Base-by-base conservation (phyloP, 495 filamentous ascomycete genomes). In the Aspergillus wentii region DNA sequence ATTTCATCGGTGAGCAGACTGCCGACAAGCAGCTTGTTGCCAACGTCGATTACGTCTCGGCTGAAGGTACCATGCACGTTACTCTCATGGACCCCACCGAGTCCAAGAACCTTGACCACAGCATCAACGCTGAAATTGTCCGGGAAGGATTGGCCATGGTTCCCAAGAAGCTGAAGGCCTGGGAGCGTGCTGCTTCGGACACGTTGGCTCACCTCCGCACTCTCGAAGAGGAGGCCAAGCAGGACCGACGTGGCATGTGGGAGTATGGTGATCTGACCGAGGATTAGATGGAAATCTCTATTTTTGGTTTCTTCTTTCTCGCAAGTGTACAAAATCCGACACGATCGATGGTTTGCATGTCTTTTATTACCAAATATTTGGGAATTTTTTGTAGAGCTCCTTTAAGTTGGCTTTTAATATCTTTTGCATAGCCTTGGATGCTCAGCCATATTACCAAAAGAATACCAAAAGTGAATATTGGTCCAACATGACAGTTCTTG, bases 231-330 rank as follows among this genome's bases (percentile, higher is more conserved):
- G 71, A 80, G 62, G 92, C 94, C 3, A 92, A 87, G 72, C 59
- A 71, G 7, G 78, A 78, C 43, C 76, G 85, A 40, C 71, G 78
- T 37, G 94, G 94, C 30, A 91, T 95, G 72, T 97, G 89, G 89
- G 90, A 97, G 71, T 97, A 97, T 67, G 94, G 94, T 40, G 94
- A 97, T 63, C 68, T 94, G 58, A 89, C 83, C 11, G 88, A 91
- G 67, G 89, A 95, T 61, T 87, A 80, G 53, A 35, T 32, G 6
- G 20, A 17, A 5, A 25, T 11, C n/a, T 20, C 28, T 11, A 28
- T 13, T 44, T 36, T 36, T 38, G 46, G 23, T 44, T 39, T 46
- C 9, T 25, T 36, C 26, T 38, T 38, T 25, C 11, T 6, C 22
- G 22, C 22, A 6, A 25, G 5, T 41, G 49, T 38, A 51, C 33